Conservation (phyloP, 2,329 filamentous ascomycete genomes). For the Cladosporium sphaerospermum region DNA sequence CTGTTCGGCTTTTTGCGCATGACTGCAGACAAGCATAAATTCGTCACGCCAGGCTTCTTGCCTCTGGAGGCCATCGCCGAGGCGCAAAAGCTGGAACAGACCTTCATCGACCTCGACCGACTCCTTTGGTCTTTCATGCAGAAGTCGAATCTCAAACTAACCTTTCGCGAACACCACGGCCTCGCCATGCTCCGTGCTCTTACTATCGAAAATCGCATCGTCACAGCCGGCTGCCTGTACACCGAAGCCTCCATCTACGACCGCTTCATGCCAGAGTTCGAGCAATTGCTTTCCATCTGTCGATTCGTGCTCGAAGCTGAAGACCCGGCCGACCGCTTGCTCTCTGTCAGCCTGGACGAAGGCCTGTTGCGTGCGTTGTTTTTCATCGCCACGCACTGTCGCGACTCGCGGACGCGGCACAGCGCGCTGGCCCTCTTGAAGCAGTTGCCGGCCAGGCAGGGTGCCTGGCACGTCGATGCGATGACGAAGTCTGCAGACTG, state of each 20-base stretch:
- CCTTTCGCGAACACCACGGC: slow-evolving; percentile 25
- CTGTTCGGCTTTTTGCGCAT: slow-evolving; percentile 27
- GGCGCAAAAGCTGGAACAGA: slow-evolving; percentile 23
- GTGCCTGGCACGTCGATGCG: slow-evolving; percentile 26
- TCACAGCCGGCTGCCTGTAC: slow-evolving; percentile 23
- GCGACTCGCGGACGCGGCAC: slow-evolving; percentile 24
- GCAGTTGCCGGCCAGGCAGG: slow-evolving; percentile 19
- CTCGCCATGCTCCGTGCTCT: slow-evolving; percentile 24
- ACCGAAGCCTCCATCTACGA: slow-evolving; percentile 23
- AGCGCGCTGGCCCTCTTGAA: slow-evolving; percentile 21
- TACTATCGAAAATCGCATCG: slow-evolving; percentile 26
- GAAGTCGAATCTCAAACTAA: slow-evolving; percentile 21
- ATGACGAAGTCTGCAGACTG: slow-evolving; percentile 21
- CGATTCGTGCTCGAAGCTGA: slow-evolving; percentile 25
- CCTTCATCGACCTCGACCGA: slow-evolving; percentile 21
- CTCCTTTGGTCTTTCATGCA: slow-evolving; percentile 27
- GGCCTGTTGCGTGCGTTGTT: slow-evolving; percentile 26
- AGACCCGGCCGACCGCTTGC: slow-evolving; percentile 22
- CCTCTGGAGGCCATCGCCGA: slow-evolving; percentile 23
- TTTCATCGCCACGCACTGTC: slow-evolving; percentile 25
- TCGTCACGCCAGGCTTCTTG: slow-evolving; percentile 20
- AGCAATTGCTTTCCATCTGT: slow-evolving; percentile 27
- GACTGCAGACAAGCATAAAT: slow-evolving; percentile 23
- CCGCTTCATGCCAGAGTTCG: slow-evolving; percentile 23
- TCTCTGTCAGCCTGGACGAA: slow-evolving; percentile 27